Evolutionary conservation across 2,329 filamentous ascomycete genomes (phyloP), one percentile per base, ranked within the genome.

Genomic region (Drechslerella dactyloides): DNA sequence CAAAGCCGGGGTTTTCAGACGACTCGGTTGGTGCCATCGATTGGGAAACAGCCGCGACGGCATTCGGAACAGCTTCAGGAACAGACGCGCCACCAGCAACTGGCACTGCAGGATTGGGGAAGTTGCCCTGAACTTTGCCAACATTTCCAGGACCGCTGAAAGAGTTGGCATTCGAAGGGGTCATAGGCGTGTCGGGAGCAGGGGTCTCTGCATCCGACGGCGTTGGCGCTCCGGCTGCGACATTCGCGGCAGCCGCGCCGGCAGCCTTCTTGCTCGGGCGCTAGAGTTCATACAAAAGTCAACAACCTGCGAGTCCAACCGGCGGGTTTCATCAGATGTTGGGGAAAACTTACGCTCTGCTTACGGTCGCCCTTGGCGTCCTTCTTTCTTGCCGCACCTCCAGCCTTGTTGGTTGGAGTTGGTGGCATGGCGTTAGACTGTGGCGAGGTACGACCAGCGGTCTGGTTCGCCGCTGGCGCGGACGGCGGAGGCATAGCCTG

Each of bases 341-440:
- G n/a, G n/a, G n/a, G 40, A 61, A 58, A 51, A 64, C 65, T 63
- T 70, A 69, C 63, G 77, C 82, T 81, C 84, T 90, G 89, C 87
- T 91, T 90, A 65, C 81, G 82, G 79, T 88, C 89, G 72, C 82
- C 84, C 80, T 88, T 89, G 3, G 81, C 82, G 33, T 87, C 86
- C 82, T 91, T 90, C 84, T 93, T 93, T 80, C 91, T 92, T 0
- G 89, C 89, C 35, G 86, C 87, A 2, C 88, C 80, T 82, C 93
- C 93, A 77, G 87, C 88, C 1, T 82, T 79, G 78, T 91, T 89
- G 57, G 86, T 87, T 0, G 90, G 90, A 2, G 90, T 94, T 0
- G 90, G 90, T 0, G 90, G 90, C 60, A 72, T 37, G 88, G 89
- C 5, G 84, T 84, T 75, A 85, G 84, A 75, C 88, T 86, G 23